These are phyloP conservation scores for Dichotomocladium elegans DNA, from an alignment of 371 early-diverging fungal genomes.

Conservation along the genomic window DNA sequence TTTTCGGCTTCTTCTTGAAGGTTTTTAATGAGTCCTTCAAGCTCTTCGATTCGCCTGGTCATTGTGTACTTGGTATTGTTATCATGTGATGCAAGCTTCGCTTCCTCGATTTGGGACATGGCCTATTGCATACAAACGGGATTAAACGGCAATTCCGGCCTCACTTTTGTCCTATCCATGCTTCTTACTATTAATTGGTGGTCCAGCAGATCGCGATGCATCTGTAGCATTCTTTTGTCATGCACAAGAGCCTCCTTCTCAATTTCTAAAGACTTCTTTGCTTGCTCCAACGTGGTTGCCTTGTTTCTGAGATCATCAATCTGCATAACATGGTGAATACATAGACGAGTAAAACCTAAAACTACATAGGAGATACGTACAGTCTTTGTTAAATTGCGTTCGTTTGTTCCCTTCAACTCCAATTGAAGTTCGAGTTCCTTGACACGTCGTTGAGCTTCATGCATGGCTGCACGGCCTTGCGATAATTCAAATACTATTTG, in stretches of 20 bases:
- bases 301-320: conserved; percentile 5
- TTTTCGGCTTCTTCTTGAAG: background rate
- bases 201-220: conserved; percentile 47
- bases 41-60: conserved; percentile 50
- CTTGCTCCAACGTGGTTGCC: conserved; percentile 3
- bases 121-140: conserved; percentile 31
- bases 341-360: background rate
- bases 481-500: background rate
- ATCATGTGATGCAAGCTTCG: background rate
- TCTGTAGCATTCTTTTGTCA: conserved; percentile 30
- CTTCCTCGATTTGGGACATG: conserved; percentile 64
- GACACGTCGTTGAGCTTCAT: background rate
- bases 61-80: conserved; percentile 55
- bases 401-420: background rate
- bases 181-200: conserved; percentile 45
- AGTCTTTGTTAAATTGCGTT: background rate
- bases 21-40: conserved; percentile 52
- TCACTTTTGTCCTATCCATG: background rate
- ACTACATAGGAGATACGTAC: background rate
- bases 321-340: conserved; percentile 1
- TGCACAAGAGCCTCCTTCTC: conserved; percentile 7
- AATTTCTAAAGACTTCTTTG: conserved; percentile 3
- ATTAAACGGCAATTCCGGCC: background rate
- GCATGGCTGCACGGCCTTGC: background rate
- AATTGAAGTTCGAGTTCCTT: background rate